phyloP scores from a whole-genome alignment of 768 basidiomycete species.

The Austroboletus festivus region DNA sequence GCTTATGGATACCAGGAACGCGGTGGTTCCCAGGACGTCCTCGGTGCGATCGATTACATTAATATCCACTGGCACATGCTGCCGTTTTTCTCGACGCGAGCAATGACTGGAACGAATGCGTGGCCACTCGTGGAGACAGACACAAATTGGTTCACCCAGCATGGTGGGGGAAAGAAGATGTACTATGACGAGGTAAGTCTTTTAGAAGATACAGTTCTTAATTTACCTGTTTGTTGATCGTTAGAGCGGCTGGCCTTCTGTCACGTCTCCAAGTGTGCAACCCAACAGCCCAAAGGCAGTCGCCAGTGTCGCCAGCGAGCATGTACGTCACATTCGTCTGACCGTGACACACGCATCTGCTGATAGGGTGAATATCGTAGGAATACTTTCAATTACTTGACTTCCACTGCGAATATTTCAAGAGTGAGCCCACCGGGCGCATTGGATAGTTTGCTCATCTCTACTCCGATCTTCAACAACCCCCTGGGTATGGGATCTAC shows the following conservation, averaged over 20 bases:
- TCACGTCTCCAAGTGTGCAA: slow-evolving; percentile 56
- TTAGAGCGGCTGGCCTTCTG: slow-evolving; percentile 81
- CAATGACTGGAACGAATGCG: slow-evolving; percentile 45
- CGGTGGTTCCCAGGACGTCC: slow-evolving; percentile 50
- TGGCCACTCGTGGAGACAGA: slow-evolving; percentile 63
- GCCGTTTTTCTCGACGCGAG: slow-evolving; percentile 52
- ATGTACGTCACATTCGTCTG: slow-evolving; percentile 35
- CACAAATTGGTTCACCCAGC: slow-evolving; percentile 63
- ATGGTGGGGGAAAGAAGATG: slow-evolving; percentile 69
- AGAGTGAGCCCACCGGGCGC: slow-evolving; percentile 55
- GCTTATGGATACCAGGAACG: slow-evolving; percentile 56
- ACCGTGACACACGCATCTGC: neutral
- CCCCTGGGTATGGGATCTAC: slow-evolving; percentile 75
- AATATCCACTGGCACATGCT: slow-evolving; percentile 72
- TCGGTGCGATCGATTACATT: slow-evolving; percentile 60
- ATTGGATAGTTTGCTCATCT: slow-evolving; percentile 84
- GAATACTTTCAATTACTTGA: slow-evolving; percentile 66
- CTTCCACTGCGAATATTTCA: slow-evolving; percentile 58
- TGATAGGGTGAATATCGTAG: slow-evolving; percentile 5
- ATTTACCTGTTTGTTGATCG: neutral
- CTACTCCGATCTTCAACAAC: slow-evolving; percentile 61
- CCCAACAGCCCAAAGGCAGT: slow-evolving; percentile 63
- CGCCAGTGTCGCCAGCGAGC: slow-evolving; percentile 59
- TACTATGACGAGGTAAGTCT: slow-evolving; percentile 61
- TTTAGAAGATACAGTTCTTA: neutral